Percentiles rank a stretch among this genome's conserved stretches.
These are phyloP conservation scores for Blepharisma undulans DNA, from an alignment of 169 alveolate genomes.

Conservation along the genomic window DNA sequence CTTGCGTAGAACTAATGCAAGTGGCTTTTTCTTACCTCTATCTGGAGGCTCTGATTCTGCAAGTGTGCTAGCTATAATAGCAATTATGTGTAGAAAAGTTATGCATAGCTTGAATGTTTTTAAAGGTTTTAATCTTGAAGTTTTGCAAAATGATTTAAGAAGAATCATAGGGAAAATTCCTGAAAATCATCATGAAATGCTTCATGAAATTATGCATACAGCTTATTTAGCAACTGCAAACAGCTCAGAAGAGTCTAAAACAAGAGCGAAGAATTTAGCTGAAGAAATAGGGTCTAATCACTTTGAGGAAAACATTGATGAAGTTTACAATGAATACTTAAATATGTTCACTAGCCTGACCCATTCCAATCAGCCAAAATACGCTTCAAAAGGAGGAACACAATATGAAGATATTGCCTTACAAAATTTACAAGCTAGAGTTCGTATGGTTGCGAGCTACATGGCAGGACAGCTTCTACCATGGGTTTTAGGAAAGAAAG, in stretches of 20 bases:
- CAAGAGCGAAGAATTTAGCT: slow-evolving; percentile 63
- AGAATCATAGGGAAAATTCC: slow-evolving; percentile 71
- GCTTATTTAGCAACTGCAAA: slow-evolving; percentile 66
- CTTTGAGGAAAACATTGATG: slow-evolving; percentile 65
- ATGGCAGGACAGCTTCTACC: slow-evolving; percentile 68
- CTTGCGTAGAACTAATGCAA: slow-evolving; percentile 80
- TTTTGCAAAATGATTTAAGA: slow-evolving; percentile 40
- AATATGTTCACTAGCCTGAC: slow-evolving; percentile 2
- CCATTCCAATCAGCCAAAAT: slow-evolving; percentile 48
- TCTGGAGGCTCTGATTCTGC: slow-evolving; percentile 90
- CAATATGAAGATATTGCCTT: slow-evolving; percentile 82
- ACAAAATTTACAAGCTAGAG: slow-evolving; percentile 71
- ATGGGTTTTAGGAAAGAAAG: slow-evolving; percentile 65
- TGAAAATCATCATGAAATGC: slow-evolving; percentile 68
- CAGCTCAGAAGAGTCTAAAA: slow-evolving; percentile 58
- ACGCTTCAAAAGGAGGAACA: slow-evolving; percentile 73
- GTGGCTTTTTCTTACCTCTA: slow-evolving; percentile 89
- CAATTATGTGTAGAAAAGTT: slow-evolving; percentile 38
- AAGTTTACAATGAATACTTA: slow-evolving; percentile 42
- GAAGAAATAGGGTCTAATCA: slow-evolving; percentile 72
- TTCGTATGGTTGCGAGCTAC: slow-evolving; percentile 75
- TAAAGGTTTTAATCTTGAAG: slow-evolving; percentile 5
- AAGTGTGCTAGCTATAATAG: slow-evolving; percentile 39
- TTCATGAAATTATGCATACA: slow-evolving; percentile 67
- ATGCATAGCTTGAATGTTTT: background rate